Evolutionary conservation across 495 filamentous ascomycete genomes (phyloP), one percentile per base, ranked within the genome.

Genomic region (Aspergillus coremiiformis): DNA sequence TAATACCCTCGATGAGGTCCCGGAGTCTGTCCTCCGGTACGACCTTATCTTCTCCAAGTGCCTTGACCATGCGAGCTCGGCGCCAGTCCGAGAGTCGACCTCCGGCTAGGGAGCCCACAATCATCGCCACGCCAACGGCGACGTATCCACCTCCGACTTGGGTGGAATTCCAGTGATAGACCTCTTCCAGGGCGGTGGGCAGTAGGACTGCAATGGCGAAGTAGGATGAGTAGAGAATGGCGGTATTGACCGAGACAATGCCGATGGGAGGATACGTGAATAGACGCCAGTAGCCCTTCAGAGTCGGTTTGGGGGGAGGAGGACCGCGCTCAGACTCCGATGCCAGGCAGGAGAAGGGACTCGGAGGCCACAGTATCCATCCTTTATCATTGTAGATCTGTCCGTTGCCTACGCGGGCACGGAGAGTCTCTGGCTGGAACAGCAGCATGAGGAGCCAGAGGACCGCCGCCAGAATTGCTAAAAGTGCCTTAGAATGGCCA

Each of bases 371-470:
- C 14, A 44, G 35, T 20, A 66, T 42, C 51, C 55, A 63, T 19
- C 39, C 33, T n/a, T 30, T 29, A 26, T 52, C 41, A 20, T 43
- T 29, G 26, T 52, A 57, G 2, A 52, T 32, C 11, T 46, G 17
- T 15, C 65, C 66, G 39, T 67, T 64, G 2, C 66, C 66, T 1
- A 66, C 66, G 1, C 50, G 33, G 15, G 52, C 60, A 5, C 66
- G 54, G 8, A 69, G 58, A 8, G 66, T 69, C 53, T 69, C 66
- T 2, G 65, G 66, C 5, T 66, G 56, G 43, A 44, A 55, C 49
- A 68, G 63, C 10, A 69, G 19, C 27, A 68, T 58, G 5, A 54
- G 3, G 4, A 66, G 19, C 35, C 52, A 68, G 0, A 69, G 30
- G 10, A 53, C 52, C 8, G 43, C 45, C 7, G 52, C 47, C 49